Conservation (phyloP, 306 rosid genomes). For the Styphnolobium japonicum region DNA sequence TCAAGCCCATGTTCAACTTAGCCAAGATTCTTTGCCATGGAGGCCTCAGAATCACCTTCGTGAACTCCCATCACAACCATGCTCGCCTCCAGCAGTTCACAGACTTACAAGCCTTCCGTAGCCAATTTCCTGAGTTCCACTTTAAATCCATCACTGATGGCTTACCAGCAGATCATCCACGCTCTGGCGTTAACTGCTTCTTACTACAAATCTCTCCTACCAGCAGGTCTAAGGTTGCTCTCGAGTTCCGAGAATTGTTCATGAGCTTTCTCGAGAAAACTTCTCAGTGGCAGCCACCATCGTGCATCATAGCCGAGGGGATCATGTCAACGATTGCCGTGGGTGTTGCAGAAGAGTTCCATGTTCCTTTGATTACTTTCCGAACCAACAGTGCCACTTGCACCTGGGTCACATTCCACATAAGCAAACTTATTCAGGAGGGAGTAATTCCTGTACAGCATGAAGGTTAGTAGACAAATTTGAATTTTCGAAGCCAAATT, state of each 20-base stretch:
- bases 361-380: slow-evolving; percentile 13
- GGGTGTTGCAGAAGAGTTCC: background rate
- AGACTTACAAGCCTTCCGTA: background rate
- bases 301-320: slow-evolving; percentile 2
- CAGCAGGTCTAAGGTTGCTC: background rate
- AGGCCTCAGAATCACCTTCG: background rate
- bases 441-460: background rate
- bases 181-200: too few species aligned
- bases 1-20: slow-evolving; percentile 3
- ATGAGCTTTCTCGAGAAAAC: background rate
- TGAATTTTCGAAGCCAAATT: too few species aligned
- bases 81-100: background rate
- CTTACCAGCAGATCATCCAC: background rate
- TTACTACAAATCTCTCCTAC: background rate
- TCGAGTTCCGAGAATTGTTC: background rate
- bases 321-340: background rate
- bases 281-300: background rate
- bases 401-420: background rate
- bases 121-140: background rate
- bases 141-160: slow-evolving; percentile 13
- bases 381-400: slow-evolving; percentile 25
- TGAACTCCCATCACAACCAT: background rate
- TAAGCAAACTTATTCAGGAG: background rate
- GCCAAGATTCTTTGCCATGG: background rate
- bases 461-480: background rate